Evolutionary conservation across 306 rosid genomes (phyloP), one percentile per base, ranked within the genome.

Genomic region (Fragaria nilgerrensis): DNA sequence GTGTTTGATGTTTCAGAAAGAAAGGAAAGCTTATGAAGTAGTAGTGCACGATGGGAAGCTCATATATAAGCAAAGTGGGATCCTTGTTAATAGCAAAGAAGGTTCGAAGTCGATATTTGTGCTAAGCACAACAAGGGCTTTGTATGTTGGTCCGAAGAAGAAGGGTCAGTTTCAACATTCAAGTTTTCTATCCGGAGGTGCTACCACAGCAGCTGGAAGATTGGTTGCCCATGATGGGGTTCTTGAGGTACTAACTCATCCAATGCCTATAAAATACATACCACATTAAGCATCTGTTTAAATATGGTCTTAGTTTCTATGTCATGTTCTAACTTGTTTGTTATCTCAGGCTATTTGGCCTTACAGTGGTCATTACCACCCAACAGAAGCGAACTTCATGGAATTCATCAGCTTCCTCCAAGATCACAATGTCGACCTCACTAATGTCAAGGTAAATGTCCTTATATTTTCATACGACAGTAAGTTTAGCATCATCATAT

Each of bases 161-260:
- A 94, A 94, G 86, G 98, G 98, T 73, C 19, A 43, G 0, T 94
- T 94, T 82, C 98, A 94, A 37, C 98, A 94, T 59, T 94, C 98
- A 0, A 94, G 98, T 75, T 94, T 94, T 80, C 92, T 94, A 9
- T 81, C 98, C 25, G 98, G 98, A 2, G 98, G 86, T 32, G 98
- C 97, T 70, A 94, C 89, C 82, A 94, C 98, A 0, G 93, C 98
- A 71, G 98, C 98, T 56, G 98, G 98, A 43, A 82, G 98, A 90
- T 86, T 94, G 78, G 96, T 94, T 0, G 86, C 96, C 67, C 86
- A 74, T 72, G 72, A 87, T 10, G 98, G 98, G 1, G 53, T 80
- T 69, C 92, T 94, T 75, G 86, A 88, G 97, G 98, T 89, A 83
- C 63, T 8, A 12, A 25, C 2, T 55, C 49, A 20, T n/a, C 22